Base-by-base conservation (phyloP, 192 early-diverging fungal genomes). In the Haplosporangium gracile region DNA sequence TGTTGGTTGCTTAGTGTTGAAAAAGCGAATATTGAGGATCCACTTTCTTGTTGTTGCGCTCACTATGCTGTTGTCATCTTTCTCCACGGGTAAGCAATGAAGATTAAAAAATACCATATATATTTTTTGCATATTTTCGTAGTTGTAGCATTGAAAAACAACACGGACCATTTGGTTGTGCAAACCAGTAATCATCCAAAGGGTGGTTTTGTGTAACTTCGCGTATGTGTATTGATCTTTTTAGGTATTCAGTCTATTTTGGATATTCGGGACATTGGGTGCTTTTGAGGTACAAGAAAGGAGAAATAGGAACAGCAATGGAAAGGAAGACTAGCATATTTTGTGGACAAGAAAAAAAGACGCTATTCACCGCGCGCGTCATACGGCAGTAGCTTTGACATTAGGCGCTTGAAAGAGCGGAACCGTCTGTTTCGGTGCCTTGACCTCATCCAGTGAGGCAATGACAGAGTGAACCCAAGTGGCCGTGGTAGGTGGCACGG, bases 371-470 rank as follows among this genome's bases (percentile, higher is more conserved):
- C 10, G 29, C 26, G 53, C 53, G 60, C 32, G 60, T 63, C 60
- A 63, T 63, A 63, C 60, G 11, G 60, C 60, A 8, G 60, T 63
- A 29, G 26, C 60, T 63, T 32, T 7, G 29, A 32, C 60, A 26
- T 13, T 63, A 11, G 60, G 7, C 10, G 60, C 60, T 29, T 32
- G 60, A 32, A 63, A 13, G 60, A 63, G 60, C 8, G 60, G n/a
- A 8, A 5, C 8, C 6, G 60, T 45, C 0, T 18, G 5, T 26
- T 57, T 57, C 18, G 32, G 13, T 42, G 29, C 34, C 16, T 16
- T 24, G 7, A 47, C 63, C 51, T 70, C n/a, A 11, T 84, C 82
- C 68, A 84, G 65, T 18, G 82, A 75, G 10, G 57, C 53, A 53
- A 76, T 72, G 8, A 85, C 78, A 65, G 70, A 68, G 2, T 76